A percentile compares a stretch with the other conserved stretches of the same genome.
phyloP scores from a whole-genome alignment of 148 eudicot species.

The Silene conica region DNA sequence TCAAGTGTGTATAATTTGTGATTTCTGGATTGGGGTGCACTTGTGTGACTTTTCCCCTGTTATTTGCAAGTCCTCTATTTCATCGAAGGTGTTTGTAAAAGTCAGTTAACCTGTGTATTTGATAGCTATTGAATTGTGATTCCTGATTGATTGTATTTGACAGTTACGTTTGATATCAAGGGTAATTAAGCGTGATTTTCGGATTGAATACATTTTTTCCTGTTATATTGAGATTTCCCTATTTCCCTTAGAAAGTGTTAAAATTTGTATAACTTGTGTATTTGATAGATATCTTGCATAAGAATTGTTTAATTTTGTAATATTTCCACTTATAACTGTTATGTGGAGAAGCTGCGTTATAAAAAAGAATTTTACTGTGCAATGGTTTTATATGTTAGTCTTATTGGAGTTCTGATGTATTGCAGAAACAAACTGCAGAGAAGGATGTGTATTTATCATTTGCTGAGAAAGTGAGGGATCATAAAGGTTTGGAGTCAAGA shows the following conservation, averaged over 20 bases:
- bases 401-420: conserved; percentile 19
- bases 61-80: too few relatives aligned
- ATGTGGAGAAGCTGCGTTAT: background rate
- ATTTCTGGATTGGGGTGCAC: too few relatives aligned
- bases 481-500: conserved; percentile 87
- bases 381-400: background rate
- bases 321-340: background rate
- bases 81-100: too few relatives aligned
- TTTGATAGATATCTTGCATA: background rate
- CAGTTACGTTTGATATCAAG: too few relatives aligned
- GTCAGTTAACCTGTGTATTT: too few relatives aligned
- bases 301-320: background rate
- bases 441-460: conserved; percentile 75
- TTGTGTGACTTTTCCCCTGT: too few relatives aligned
- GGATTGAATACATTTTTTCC: background rate
- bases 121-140: background rate
- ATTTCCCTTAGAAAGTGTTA: background rate
- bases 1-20: too few relatives aligned
- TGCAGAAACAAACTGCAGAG: conserved; percentile 78
- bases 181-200: background rate
- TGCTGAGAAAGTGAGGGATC: conserved; percentile 95
- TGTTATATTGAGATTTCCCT: background rate
- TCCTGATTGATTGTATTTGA: background rate
- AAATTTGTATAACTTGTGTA: background rate
- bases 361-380: background rate